Base-by-base conservation (phyloP, 257 asterid species). In the Rauvolfia tetraphylla region DNA sequence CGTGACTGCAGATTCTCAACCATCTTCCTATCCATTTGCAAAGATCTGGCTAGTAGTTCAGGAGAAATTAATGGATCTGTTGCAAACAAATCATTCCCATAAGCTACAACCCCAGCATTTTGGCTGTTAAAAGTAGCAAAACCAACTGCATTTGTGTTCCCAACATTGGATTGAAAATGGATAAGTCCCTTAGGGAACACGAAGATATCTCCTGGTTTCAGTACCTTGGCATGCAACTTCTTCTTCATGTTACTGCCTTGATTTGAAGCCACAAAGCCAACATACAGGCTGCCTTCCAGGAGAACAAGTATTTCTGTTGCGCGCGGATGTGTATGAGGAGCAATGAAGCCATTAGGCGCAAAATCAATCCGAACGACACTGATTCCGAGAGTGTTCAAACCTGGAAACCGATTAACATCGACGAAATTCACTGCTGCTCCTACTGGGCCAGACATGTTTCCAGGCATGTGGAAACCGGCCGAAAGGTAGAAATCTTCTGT, bases 241-340 rank as follows among this genome's bases (percentile, higher is more conserved):
- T 48, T 68, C 73, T 68, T 68, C 31, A 41, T 11, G 29, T 59
- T 59, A 3, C 5, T 59, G 18, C 66, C 36, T 3, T 36, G 18
- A 59, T 29, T 31, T 59, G 66, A n/a, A n/a, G n/a, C n/a, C n/a
- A n/a, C n/a, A n/a, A n/a, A n/a, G n/a, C n/a, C n/a, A n/a, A n/a
- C n/a, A 12, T 68, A 68, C 11, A 68, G 2, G 20, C 22, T 41
- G 29, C 73, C 73, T 3, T 68, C 56, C 0, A 68, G 73, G 29
- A 68, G 4, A 22, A 68, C 22, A 0, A 68, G 13, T 3, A 42
- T 2, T 39, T 68, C 73, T 4, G 54, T 23, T 15, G 73, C 56
- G 1, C 56, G 73, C 4, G 73, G 73, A 39, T 68, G 73, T 7
- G 57, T 68, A 57, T 68, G 73, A 29, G 51, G 48, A n/a, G 73